phyloP scores from a whole-genome alignment of 305 asterid species.

The Solanum aculeatissimum region DNA sequence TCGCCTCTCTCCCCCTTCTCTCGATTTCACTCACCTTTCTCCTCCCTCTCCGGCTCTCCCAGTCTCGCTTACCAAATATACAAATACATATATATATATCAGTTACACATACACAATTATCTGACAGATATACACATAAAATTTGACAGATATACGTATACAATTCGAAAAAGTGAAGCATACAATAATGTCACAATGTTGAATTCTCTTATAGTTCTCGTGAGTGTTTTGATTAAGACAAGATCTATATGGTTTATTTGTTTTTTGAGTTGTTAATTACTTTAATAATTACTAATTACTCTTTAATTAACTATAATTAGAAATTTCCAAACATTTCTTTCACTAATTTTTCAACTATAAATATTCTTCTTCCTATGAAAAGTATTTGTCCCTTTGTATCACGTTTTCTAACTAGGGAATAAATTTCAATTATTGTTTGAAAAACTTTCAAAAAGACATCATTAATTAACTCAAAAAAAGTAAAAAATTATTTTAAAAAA shows the following conservation, averaged over 20 bases:
- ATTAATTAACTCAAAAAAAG: neutral
- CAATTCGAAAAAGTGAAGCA: too few species aligned
- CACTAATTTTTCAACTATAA: neutral
- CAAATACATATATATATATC: too few species aligned
- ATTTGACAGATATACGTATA: too few species aligned
- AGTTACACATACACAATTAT: too few species aligned
- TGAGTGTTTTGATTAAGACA: neutral
- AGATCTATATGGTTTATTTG: neutral
- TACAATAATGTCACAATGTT: neutral
- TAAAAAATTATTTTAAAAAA: neutral
- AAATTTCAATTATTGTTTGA: neutral
- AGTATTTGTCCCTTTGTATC: neutral
- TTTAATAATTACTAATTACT: neutral
- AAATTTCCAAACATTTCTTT: neutral
- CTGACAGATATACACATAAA: too few species aligned
- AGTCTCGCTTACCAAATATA: too few species aligned
- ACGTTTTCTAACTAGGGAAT: neutral
- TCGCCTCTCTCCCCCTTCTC: too few species aligned
- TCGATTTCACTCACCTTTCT: too few species aligned
- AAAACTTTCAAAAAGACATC: neutral
- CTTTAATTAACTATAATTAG: neutral
- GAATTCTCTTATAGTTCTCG: neutral
- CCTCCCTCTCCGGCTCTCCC: too few species aligned
- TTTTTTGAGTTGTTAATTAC: neutral
- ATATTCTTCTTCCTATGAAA: neutral